These are phyloP conservation scores for Castanea crenata DNA, from an alignment of 306 rosid genomes.

Conservation along the genomic window DNA sequence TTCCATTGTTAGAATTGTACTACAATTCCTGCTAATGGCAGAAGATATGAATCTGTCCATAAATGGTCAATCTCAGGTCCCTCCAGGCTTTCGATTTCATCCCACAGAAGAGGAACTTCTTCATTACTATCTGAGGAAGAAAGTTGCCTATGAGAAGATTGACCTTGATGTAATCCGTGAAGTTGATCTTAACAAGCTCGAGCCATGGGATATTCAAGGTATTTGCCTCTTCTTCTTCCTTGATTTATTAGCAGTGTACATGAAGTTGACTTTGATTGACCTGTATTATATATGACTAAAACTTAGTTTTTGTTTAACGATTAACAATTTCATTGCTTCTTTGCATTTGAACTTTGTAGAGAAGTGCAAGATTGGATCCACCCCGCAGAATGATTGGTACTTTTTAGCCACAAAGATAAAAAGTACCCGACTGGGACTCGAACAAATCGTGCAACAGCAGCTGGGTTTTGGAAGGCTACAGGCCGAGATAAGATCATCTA, in stretches of 20 bases:
- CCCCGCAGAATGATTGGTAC: constrained; percentile 66
- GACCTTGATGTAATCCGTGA: constrained; percentile 63
- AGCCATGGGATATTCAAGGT: constrained; percentile 76
- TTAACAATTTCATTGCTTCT: not conserved
- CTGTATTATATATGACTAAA: too few species aligned
- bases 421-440: constrained; percentile 64
- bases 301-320: not conserved
- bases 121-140: constrained; percentile 56
- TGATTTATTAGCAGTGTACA: not conserved
- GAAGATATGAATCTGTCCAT: constrained; percentile 49
- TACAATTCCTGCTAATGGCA: constrained; percentile 1
- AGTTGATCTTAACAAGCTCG: constrained; percentile 64
- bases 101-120: constrained; percentile 67
- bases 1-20: not conserved
- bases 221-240: not conserved
- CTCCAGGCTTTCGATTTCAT: constrained; percentile 57
- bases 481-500: constrained; percentile 60
- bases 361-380: constrained; percentile 60
- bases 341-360: constrained; percentile 19
- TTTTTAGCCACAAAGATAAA: constrained; percentile 65
- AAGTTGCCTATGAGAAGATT: constrained; percentile 51
- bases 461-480: constrained; percentile 67
- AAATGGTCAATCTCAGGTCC: constrained; percentile 57
- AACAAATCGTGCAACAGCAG: constrained; percentile 57
- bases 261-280: too few species aligned